A percentile compares a stretch with the other conserved stretches of the same genome.
Conservation (phyloP, 2,329 filamentous ascomycete species). For the Fusarium mangiferae region DNA sequence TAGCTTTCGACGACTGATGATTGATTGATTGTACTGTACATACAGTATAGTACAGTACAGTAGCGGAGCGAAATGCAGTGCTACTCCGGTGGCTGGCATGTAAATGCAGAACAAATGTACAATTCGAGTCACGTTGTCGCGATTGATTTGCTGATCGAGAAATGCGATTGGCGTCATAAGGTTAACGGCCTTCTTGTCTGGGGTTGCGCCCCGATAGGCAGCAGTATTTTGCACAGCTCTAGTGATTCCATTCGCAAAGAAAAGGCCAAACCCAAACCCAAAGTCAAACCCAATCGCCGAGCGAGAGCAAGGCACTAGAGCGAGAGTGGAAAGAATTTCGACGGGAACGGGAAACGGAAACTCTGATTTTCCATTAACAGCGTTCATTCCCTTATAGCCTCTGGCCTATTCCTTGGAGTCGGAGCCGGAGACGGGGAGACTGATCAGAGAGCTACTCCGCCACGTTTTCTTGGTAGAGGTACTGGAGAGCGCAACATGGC, state of each 20-base stretch:
- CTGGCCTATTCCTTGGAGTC: not conserved
- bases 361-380: slow-evolving; percentile 3
- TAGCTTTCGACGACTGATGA: not conserved
- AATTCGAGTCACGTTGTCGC: slow-evolving; percentile 7
- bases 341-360: slow-evolving; percentile 10
- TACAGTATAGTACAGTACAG: not conserved
- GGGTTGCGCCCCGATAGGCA: slow-evolving; percentile 32
- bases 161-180: slow-evolving; percentile 25
- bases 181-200: slow-evolving; percentile 28
- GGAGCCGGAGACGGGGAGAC: slow-evolving; percentile 20
- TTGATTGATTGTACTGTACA: not conserved
- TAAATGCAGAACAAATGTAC: not conserved
- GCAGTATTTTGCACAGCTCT: slow-evolving; percentile 18
- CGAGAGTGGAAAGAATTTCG: not conserved
- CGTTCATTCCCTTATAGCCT: not conserved
- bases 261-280: not conserved
- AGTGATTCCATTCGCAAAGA: slow-evolving; percentile 11
- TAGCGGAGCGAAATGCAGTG: slow-evolving; percentile 21
- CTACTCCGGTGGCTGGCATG: slow-evolving; percentile 10
- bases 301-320: not conserved
- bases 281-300: slow-evolving; percentile 9
- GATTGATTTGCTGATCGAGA: not conserved
- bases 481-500: slow-evolving; percentile 16
- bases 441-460: slow-evolving; percentile 30
- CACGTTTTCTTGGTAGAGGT: slow-evolving; percentile 24